Base-by-base conservation (phyloP, 148 eudicot species). In the Chenopodium suecicum region DNA sequence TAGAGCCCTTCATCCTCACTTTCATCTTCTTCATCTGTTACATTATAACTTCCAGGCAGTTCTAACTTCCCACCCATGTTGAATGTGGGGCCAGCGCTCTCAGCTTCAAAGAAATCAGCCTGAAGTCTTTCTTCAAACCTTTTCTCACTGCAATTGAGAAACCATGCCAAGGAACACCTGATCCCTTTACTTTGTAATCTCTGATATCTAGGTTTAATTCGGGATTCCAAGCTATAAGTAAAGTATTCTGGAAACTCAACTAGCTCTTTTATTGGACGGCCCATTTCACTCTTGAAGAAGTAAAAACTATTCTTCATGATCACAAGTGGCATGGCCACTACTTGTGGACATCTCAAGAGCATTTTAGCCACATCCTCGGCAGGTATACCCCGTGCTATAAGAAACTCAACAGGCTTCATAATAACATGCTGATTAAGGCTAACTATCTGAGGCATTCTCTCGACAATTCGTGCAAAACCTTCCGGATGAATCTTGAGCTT, bases 401-500 rank as follows among this genome's bases (percentile, higher is more conserved):
- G 93, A 82, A 96, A 96, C 58, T 90, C 89, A 54, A 92, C 83
- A 2, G 93, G 92, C 79, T 91, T 92, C 98, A 94, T 90, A 64
- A 96, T 90, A 86, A 96, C 94, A 56, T 86, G 83, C 78, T 94
- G 98, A 79, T 85, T 83, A n/a, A 96, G 95, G 85, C 92, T 92
- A 44, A 91, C 92, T 63, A 96, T 91, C 77, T 96, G 99, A 0
- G 98, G 99, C 99, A 96, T 94, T 50, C 82, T 87, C 86, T 96
- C 99, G 48, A 96, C 84, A 37, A 89, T 83, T 66, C 82, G 80
- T 47, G 98, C 98, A 83, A 96, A 94, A 16, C 91, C 94, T 67
- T 92, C 99, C 1, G 98, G 99, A 80, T 96, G 97, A 81, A 96
- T 86, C 91, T 96, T 94, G 70, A 96, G 91, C 88, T 91, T 94